Evolutionary conservation across 768 basidiomycete genomes (phyloP).

Genomic region (Mycena rosella): DNA sequence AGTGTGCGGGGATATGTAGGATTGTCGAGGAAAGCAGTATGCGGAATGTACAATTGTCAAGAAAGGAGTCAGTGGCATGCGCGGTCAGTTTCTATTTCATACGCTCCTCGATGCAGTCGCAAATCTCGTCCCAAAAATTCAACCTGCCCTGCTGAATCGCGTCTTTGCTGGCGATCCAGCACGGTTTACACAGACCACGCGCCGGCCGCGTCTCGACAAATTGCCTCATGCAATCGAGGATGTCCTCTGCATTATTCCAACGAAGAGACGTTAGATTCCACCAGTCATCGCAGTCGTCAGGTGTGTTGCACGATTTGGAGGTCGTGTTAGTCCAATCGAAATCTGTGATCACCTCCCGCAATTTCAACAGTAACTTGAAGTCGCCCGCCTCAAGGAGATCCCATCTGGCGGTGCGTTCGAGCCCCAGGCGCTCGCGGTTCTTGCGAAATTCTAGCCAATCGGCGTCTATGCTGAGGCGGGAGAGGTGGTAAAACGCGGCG

Average conservation of each 20-base stretch:
- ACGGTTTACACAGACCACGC: conserved; percentile 15
- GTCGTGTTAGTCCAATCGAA: background rate
- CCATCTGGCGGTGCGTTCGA: conserved; percentile 43
- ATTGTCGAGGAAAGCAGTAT: too few species aligned
- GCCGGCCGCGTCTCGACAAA: conserved; percentile 16
- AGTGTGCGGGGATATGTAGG: too few species aligned
- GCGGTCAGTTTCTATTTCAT: background rate
- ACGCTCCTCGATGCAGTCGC: background rate
- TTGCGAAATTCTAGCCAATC: conserved; percentile 24
- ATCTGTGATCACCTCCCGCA: conserved; percentile 11
- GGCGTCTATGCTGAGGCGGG: conserved; percentile 27
- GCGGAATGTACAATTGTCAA: too few species aligned
- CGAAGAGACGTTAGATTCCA: background rate
- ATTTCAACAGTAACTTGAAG: conserved; percentile 35
- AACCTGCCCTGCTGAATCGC: background rate
- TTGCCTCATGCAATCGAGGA: background rate
- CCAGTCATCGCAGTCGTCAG: background rate
- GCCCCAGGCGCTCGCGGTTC: background rate
- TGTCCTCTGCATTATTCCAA: conserved; percentile 7
- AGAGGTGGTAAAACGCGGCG: conserved; percentile 47
- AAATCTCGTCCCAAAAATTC: conserved; percentile 21
- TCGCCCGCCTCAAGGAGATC: conserved; percentile 36
- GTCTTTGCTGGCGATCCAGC: conserved; percentile 1
- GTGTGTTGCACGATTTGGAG: background rate
- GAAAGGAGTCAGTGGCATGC: background rate